These are phyloP conservation scores for Cyclotella baltica DNA, from an alignment of 108 stramenopile species.

Conservation along the genomic window DNA sequence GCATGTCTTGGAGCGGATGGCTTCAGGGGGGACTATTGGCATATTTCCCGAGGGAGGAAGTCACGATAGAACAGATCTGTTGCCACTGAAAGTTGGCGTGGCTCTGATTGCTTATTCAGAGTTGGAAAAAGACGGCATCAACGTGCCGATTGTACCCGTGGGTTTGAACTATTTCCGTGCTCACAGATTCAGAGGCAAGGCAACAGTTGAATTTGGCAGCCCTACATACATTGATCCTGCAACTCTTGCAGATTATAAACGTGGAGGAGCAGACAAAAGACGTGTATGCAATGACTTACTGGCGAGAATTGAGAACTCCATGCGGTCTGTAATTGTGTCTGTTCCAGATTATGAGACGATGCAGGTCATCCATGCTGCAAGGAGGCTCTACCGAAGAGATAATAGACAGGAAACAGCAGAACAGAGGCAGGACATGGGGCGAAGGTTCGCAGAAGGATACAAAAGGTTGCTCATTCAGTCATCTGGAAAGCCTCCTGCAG, in stretches of 20 bases:
- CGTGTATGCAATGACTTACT: conserved; percentile 87
- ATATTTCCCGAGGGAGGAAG: conserved; percentile 99
- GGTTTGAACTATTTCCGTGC: conserved; percentile 97
- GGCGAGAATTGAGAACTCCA: conserved; percentile 86
- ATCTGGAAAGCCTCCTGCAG: conserved; percentile 78
- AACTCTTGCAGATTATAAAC: conserved; percentile 70
- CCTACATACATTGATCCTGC: conserved; percentile 82
- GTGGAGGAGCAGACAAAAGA: conserved; percentile 74
- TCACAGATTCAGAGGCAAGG: conserved; percentile 92
- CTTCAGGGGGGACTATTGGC: conserved; percentile 79
- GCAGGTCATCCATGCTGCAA: conserved; percentile 92
- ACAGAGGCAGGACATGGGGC: conserved; percentile 91
- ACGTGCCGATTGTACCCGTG: conserved; percentile 96
- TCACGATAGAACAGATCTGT: conserved; percentile 96
- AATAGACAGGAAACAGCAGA: conserved; percentile 56
- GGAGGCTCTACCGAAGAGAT: conserved; percentile 82
- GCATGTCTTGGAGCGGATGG: conserved; percentile 82
- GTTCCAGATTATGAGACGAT: conserved; percentile 95
- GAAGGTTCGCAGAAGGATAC: conserved; percentile 95
- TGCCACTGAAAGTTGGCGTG: conserved; percentile 98
- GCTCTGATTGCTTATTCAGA: conserved; percentile 96
- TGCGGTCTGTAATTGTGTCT: conserved; percentile 94
- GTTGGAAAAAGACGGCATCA: conserved; percentile 89
- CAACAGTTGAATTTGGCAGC: conserved; percentile 87
- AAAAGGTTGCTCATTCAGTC: conserved; percentile 74